Conservation (phyloP, 164 flowering plant genomes). For the Stephania yunnanensis region DNA sequence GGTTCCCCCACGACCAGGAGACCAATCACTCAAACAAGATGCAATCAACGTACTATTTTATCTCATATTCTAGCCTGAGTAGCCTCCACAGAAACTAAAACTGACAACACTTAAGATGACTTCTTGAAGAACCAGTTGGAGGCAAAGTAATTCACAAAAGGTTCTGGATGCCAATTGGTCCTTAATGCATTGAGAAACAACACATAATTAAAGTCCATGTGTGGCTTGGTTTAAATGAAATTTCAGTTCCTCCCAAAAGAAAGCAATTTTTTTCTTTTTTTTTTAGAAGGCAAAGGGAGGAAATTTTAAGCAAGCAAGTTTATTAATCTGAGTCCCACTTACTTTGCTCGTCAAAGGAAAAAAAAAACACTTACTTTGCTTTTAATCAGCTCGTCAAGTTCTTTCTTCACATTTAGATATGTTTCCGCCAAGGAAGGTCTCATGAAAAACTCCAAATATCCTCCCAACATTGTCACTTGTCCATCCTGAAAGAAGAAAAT, state of each 20-base stretch:
- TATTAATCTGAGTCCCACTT: neutral
- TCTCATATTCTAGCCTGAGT: too few relatives aligned
- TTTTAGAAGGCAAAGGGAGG: too few relatives aligned
- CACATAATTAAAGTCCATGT: neutral
- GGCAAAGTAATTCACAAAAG: neutral
- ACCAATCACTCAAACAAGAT: too few relatives aligned
- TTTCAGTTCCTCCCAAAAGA: too few relatives aligned
- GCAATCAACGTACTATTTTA: too few relatives aligned
- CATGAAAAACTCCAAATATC: conserved; percentile 91
- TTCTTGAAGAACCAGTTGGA: too few relatives aligned
- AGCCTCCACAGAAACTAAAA: too few relatives aligned
- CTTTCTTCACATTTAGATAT: conserved; percentile 49
- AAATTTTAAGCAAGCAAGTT: too few relatives aligned
- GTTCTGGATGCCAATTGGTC: neutral
- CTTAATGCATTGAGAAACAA: neutral
- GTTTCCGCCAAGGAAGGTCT: conserved; percentile 54
- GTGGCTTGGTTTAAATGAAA: neutral
- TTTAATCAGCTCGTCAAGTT: conserved; percentile 74
- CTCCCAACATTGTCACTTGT: conserved; percentile 89
- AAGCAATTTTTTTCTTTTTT: too few relatives aligned
- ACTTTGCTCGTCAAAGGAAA: too few relatives aligned
- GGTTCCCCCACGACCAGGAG: too few relatives aligned
- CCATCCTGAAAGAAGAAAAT: conserved; percentile 53
- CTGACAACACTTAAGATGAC: too few relatives aligned
- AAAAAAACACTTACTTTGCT: conserved; percentile 46